A percentile compares a stretch with the other conserved stretches of the same genome.
These are phyloP conservation scores for Strobilomyces echinocephalus DNA, from an alignment of 768 basidiomycete genomes.

Conservation along the genomic window DNA sequence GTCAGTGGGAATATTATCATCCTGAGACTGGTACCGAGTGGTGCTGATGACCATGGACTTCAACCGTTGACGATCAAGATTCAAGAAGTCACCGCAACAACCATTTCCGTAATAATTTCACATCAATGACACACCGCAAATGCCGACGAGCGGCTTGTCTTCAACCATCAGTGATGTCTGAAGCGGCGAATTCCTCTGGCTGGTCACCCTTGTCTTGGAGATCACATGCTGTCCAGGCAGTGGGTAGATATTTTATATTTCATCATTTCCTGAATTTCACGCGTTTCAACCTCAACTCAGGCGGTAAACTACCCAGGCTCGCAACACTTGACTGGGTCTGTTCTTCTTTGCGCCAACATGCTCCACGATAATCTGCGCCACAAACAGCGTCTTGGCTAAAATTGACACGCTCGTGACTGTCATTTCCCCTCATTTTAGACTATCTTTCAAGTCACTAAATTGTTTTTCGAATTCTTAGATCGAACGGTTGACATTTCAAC, in stretches of 20 bases:
- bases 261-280: too few species aligned
- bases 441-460: constrained; percentile 27
- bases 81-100: too few species aligned
- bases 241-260: constrained; percentile 22
- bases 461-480: constrained; percentile 43
- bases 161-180: constrained; percentile 7
- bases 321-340: constrained; percentile 53
- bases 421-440: constrained; percentile 16
- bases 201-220: constrained; percentile 86
- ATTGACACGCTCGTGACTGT: constrained; percentile 84
- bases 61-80: too few species aligned
- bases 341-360: background rate
- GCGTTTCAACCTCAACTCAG: constrained; percentile 31
- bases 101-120: too few species aligned
- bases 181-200: background rate
- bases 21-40: too few species aligned
- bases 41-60: too few species aligned
- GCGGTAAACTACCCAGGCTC: constrained; percentile 69
- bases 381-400: constrained; percentile 67
- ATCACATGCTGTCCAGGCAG: constrained; percentile 70
- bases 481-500: constrained; percentile 75
- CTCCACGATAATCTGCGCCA: background rate
- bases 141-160: too few species aligned
- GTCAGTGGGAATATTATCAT: too few species aligned
- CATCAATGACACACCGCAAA: too few species aligned